Base-by-base conservation (phyloP, 2,329 filamentous ascomycete genomes). In the Ceratocystis ficicola region DNA sequence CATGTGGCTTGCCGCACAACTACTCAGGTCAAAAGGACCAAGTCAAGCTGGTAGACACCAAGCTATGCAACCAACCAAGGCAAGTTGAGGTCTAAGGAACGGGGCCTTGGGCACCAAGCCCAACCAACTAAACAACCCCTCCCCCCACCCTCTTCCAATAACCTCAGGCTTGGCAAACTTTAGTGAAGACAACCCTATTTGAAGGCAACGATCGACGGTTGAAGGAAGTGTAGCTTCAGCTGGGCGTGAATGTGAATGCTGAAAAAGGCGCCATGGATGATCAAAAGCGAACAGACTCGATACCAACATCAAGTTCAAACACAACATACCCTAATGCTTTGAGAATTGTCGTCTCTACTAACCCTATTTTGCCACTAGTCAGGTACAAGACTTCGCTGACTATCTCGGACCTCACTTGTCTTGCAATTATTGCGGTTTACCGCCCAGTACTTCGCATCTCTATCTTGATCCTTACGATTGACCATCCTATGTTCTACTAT, bases 171-270 rank as follows among this genome's bases (percentile, higher is more conserved):
- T 57, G 52, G 25, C 17, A 30, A n/a, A 12, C 25, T 10, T 57
- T 3, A 20, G 25, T 30, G n/a, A 30, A 17, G 52, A 15, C 25
- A 15, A 15, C 36, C 36, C 36, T 41, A 30, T 30, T n/a, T 59
- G 5, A 30, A 59, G 55, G 28, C 55, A 59, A 59, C 55, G 55
- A 59, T 59, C 55, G 55, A 30, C 55, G n/a, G 8, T n/a, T 59
- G 28, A 59, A 20, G 55, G 55, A 59, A 59, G 55, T 59, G 17
- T 59, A 36, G 55, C 32, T 59, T 59, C 55, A 59, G 28, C 55
- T 59, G 28, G 32, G 36, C 55, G 25, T 59, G 55, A 30, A 36
- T 59, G 2, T 59, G 12, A 10, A 59, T 59, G 50, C 20, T 30
- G 10, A 52, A 52, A 15, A 15, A 52, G 25, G 22, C 48, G 25